Conservation (phyloP, 305 asterid species). For the Rubia balearica region DNA sequence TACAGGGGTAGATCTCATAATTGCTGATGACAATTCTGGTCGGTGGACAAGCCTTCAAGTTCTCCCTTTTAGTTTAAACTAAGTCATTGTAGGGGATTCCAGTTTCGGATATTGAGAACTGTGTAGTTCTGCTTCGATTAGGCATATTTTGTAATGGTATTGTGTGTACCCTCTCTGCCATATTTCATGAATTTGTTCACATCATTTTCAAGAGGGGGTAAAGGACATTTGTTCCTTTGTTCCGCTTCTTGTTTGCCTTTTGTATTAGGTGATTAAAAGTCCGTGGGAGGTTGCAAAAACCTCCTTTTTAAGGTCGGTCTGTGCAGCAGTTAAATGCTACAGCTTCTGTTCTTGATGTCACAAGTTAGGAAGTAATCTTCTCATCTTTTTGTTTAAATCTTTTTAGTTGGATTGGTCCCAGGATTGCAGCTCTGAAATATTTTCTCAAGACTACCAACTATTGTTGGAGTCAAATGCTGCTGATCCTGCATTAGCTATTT, state of each 20-base stretch:
- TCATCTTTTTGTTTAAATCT: constrained; percentile 24
- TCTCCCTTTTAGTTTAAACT: not conserved
- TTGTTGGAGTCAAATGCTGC: constrained; percentile 15
- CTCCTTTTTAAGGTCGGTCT: constrained; percentile 7
- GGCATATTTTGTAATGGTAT: constrained; percentile 3
- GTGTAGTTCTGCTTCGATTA: not conserved
- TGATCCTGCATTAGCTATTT: constrained; percentile 21
- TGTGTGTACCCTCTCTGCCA: not conserved
- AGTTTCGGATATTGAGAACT: constrained; percentile 9
- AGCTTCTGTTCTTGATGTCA: constrained; percentile 12
- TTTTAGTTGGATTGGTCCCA: constrained; percentile 32
- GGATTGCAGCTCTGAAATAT: constrained; percentile 34
- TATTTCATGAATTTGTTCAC: not conserved
- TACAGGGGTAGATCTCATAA: constrained; percentile 19
- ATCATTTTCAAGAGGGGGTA: not conserved
- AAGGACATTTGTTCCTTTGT: not conserved
- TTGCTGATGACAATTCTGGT: constrained; percentile 21
- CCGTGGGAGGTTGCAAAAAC: constrained; percentile 1
- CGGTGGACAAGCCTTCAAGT: constrained; percentile 17
- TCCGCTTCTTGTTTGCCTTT: constrained; percentile 3
- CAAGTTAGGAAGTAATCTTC: constrained; percentile 4
- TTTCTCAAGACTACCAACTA: constrained; percentile 15
- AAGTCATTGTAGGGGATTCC: not conserved
- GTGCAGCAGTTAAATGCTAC: constrained; percentile 20
- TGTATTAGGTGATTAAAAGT: constrained; percentile 1